A percentile compares a stretch with the other conserved stretches of the same genome.
These are phyloP conservation scores for Termitomyces sp. DNA, from an alignment of 768 basidiomycete genomes.

Conservation along the genomic window DNA sequence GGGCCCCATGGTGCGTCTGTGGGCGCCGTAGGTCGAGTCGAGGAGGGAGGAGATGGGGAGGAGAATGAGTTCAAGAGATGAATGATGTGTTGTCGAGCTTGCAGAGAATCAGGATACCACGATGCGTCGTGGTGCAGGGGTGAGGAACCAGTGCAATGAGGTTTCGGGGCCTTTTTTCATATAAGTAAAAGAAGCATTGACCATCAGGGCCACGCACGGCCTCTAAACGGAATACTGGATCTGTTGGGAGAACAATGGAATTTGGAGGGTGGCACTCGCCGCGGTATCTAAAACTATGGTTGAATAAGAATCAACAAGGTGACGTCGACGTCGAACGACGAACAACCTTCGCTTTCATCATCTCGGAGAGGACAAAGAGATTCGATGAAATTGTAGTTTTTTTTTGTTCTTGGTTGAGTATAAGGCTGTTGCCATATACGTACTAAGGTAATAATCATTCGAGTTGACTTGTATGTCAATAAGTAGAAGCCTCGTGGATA, in stretches of 20 bases:
- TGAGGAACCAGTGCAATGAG: constrained; percentile 5
- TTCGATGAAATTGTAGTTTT: not conserved
- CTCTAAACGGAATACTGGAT: not conserved
- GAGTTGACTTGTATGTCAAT: not conserved
- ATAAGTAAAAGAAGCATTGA: constrained; percentile 11
- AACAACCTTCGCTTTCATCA: not conserved
- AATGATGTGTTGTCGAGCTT: constrained; percentile 2
- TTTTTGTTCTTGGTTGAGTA: constrained; percentile 4
- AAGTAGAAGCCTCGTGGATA: not conserved
- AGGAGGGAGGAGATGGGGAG: not conserved
- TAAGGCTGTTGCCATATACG: not conserved
- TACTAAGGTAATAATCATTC: not conserved
- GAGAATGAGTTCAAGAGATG: not conserved
- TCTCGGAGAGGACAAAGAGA: not conserved
- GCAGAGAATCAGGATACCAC: constrained; percentile 1
- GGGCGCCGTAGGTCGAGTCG: constrained; percentile 2
- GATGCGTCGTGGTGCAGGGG: constrained; percentile 1
- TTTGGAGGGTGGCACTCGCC: constrained; percentile 6
- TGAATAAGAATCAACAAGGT: not conserved
- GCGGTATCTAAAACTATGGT: constrained; percentile 10
- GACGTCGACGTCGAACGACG: not conserved
- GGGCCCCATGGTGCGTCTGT: constrained; percentile 6
- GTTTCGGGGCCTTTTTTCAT: constrained; percentile 12
- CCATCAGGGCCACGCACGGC: constrained; percentile 14
- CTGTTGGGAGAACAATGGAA: constrained; percentile 16